Percentiles rank a stretch among this genome's conserved stretches.
phyloP scores from a whole-genome alignment of 2,329 filamentous ascomycete species.

The Colletotrichum eleusines region DNA sequence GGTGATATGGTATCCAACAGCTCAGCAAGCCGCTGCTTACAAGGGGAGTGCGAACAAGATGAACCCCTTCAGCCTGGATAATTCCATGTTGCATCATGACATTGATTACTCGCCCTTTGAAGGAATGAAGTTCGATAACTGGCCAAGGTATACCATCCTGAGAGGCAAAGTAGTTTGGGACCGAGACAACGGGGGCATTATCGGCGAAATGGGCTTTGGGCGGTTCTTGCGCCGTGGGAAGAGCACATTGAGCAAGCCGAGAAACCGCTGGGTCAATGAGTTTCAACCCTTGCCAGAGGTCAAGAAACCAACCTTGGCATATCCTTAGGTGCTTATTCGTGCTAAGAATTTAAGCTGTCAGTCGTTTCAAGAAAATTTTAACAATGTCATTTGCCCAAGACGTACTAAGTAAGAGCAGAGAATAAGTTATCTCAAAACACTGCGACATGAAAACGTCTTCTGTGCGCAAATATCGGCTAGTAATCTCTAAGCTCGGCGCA shows the following conservation, averaged over 20 bases:
- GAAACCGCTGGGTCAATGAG: constrained; percentile 42
- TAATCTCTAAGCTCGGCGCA: no score
- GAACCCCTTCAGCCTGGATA: constrained; percentile 56
- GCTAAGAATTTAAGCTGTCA: not conserved
- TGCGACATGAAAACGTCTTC: not conserved
- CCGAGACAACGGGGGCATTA: constrained; percentile 61
- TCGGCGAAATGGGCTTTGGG: constrained; percentile 62
- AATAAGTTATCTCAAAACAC: no score
- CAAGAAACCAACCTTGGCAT: not conserved
- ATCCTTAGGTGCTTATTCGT: not conserved
- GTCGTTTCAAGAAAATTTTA: not conserved
- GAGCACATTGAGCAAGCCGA: constrained; percentile 42
- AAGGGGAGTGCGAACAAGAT: constrained; percentile 46
- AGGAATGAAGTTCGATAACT: constrained; percentile 66
- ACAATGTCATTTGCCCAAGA: not conserved
- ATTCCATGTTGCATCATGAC: constrained; percentile 69
- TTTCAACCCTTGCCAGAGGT: constrained; percentile 24
- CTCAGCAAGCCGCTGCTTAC: constrained; percentile 5
- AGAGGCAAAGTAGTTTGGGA: constrained; percentile 71
- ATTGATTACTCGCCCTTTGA: constrained; percentile 75
- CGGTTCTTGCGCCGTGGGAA: constrained; percentile 59
- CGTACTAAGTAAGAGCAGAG: not conserved
- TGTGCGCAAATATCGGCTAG: no score
- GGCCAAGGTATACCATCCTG: constrained; percentile 72
- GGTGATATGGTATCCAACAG: constrained; percentile 66